Evolutionary conservation across 2,329 filamentous ascomycete species (phyloP).

Genomic region (Cercospora sp.): DNA sequence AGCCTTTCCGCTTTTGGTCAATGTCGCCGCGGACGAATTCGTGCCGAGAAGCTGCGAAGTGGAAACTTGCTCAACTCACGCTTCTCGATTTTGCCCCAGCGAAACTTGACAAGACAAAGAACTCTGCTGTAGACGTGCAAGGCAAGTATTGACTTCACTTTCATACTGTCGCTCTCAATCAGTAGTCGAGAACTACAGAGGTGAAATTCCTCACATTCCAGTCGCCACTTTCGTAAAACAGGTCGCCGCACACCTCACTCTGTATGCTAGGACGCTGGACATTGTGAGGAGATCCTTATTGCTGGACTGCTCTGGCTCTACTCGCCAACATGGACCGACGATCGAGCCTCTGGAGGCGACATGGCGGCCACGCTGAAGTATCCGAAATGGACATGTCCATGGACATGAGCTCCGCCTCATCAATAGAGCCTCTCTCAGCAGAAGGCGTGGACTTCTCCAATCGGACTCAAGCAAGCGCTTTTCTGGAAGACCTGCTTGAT

Average conservation of each 20-base stretch:
- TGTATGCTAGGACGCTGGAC: not conserved
- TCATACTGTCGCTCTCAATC: not conserved
- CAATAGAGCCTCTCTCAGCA: slow-evolving; percentile 33
- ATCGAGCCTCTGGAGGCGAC: not conserved
- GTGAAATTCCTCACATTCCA: not conserved
- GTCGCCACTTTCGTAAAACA: not conserved
- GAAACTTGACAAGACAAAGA: not conserved
- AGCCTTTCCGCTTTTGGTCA: not conserved
- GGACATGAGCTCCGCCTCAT: slow-evolving; percentile 20
- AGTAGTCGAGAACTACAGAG: not conserved
- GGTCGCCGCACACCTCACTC: too few species aligned
- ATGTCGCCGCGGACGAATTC: not conserved
- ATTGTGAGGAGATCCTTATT: not conserved
- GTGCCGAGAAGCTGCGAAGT: not conserved
- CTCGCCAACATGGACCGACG: not conserved
- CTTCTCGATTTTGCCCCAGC: not conserved
- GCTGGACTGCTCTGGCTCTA: not conserved
- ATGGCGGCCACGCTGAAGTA: slow-evolving; percentile 16
- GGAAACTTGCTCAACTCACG: slow-evolving; percentile 1
- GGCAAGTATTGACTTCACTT: not conserved
- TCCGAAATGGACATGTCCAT: slow-evolving; percentile 29
- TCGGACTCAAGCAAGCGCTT: slow-evolving; percentile 39
- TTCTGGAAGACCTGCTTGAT: slow-evolving; percentile 41
- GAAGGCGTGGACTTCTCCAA: slow-evolving; percentile 43
- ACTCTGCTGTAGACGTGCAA: not conserved